Evolutionary conservation across 2,329 filamentous ascomycete genomes (phyloP).

Genomic region (Microsporum ferrugineum): DNA sequence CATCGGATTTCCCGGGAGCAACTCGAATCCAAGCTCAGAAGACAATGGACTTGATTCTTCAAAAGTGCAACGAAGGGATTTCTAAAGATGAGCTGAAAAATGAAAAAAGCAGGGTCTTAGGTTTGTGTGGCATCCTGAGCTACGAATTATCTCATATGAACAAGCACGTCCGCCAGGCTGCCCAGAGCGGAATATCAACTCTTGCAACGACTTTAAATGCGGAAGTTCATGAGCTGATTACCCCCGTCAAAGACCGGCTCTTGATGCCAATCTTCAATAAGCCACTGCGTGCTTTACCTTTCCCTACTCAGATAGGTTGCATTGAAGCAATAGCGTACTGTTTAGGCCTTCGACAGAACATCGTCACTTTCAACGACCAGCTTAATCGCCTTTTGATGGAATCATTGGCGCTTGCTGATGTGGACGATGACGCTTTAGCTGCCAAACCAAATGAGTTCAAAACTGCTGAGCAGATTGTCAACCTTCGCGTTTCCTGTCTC

Average conservation of each 20-base stretch:
- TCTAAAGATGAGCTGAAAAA: conserved; percentile 68
- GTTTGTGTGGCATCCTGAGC: conserved; percentile 74
- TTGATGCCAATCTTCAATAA: conserved; percentile 92
- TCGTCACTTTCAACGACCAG: conserved; percentile 84
- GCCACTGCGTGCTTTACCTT: conserved; percentile 81
- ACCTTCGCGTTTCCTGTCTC: conserved; percentile 83
- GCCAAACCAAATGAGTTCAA: conserved; percentile 89
- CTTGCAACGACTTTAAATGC: conserved; percentile 67
- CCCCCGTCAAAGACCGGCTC: conserved; percentile 79
- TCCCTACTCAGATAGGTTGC: conserved; percentile 91
- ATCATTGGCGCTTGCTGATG: conserved; percentile 84
- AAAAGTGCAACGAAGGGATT: conserved; percentile 64
- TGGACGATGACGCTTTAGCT: conserved; percentile 81
- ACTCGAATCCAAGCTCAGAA: conserved; percentile 73
- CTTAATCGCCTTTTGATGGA: conserved; percentile 86
- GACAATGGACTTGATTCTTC: conserved; percentile 68
- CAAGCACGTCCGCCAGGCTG: conserved; percentile 79
- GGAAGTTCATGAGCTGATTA: conserved; percentile 76
- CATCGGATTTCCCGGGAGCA: conserved; percentile 79
- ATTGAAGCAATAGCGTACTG: conserved; percentile 97
- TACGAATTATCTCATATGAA: conserved; percentile 92
- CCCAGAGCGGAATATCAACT: conserved; percentile 66
- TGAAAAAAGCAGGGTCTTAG: conserved; percentile 54
- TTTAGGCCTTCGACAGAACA: conserved; percentile 74
- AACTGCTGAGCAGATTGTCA: conserved; percentile 90